Evolutionary conservation across 768 basidiomycete species (phyloP).

Genomic region (Amanita brunnescens): DNA sequence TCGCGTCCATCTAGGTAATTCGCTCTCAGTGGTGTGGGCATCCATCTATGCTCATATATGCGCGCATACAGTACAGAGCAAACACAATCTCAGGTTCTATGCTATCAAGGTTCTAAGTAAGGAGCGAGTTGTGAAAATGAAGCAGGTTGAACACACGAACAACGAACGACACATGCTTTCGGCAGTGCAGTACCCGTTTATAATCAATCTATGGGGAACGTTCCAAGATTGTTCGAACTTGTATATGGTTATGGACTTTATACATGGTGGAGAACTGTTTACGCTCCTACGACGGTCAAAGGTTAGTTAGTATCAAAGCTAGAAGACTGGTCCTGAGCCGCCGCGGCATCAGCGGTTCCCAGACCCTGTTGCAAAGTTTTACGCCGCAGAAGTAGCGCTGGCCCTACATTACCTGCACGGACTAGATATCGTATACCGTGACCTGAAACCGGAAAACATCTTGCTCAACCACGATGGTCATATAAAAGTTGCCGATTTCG

Average conservation of each 20-base stretch:
- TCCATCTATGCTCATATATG: slow-evolving; percentile 1
- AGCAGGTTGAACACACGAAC: slow-evolving; percentile 97
- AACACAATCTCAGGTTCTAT: slow-evolving; percentile 92
- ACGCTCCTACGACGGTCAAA: slow-evolving; percentile 86
- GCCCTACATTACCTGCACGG: slow-evolving; percentile 86
- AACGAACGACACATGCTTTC: slow-evolving; percentile 87
- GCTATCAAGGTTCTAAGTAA: slow-evolving; percentile 94
- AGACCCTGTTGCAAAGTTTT: slow-evolving; percentile 96
- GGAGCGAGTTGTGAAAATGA: slow-evolving; percentile 84
- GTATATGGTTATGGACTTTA: slow-evolving; percentile 98
- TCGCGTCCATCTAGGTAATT: slow-evolving; percentile 82
- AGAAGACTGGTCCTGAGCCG: slow-evolving; percentile 9
- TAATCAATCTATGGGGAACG: slow-evolving; percentile 93
- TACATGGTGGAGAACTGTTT: slow-evolving; percentile 94
- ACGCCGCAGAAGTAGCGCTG: slow-evolving; percentile 89
- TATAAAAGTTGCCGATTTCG: slow-evolving; percentile 95
- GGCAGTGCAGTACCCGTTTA: slow-evolving; percentile 83
- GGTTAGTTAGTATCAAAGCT: slow-evolving; percentile 33
- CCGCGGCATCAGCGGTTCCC: slow-evolving; percentile 67
- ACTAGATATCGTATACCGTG: slow-evolving; percentile 89
- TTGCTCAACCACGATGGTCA: slow-evolving; percentile 91
- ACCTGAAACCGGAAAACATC: slow-evolving; percentile 97
- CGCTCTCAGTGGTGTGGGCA: slow-evolving; percentile 5
- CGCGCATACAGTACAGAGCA: slow-evolving; percentile 61
- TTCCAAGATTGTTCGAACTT: slow-evolving; percentile 90